Evolutionary conservation across 2,329 filamentous ascomycete species (phyloP).

Genomic region (Fusarium nematophilum): DNA sequence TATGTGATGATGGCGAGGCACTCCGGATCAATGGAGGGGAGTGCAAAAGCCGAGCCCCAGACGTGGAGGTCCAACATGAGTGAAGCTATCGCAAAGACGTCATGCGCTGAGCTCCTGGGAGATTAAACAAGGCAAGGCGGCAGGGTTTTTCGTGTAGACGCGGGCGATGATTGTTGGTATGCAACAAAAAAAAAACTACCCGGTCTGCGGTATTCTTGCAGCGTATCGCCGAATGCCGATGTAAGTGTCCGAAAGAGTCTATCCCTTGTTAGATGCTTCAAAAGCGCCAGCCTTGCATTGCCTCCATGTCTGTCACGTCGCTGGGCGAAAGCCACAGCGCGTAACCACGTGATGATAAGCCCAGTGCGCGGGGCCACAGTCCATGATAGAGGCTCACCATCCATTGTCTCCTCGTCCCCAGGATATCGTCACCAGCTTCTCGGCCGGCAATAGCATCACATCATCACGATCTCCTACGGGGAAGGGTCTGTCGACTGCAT

Average conservation of each 20-base stretch:
- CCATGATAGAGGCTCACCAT: neutral
- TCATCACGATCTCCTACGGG: conserved; percentile 1
- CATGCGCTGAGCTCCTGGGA: conserved; percentile 13
- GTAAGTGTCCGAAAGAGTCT: conserved; percentile 8
- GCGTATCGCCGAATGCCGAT: conserved; percentile 19
- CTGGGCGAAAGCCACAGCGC: conserved; percentile 39
- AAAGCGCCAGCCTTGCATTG: conserved; percentile 33
- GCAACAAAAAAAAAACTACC: no score
- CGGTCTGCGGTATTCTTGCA: conserved; percentile 18
- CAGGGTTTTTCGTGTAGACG: conserved; percentile 12
- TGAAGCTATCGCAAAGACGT: conserved; percentile 21
- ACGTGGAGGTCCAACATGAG: conserved; percentile 77
- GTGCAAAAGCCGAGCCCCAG: conserved; percentile 88
- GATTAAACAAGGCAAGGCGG: conserved; percentile 5
- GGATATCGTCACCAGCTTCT: neutral
- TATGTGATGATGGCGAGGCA: conserved; percentile 88
- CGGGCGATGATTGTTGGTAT: no score
- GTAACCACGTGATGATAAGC: conserved; percentile 40
- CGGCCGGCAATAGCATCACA: conserved; percentile 1
- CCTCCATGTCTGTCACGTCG: conserved; percentile 7
- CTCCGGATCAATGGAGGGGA: conserved; percentile 91
- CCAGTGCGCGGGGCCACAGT: neutral
- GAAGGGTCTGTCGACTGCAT: neutral
- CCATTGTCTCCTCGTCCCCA: no score
- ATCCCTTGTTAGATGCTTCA: conserved; percentile 19